Percentiles rank a stretch among this genome's conserved stretches.
Conservation (phyloP, 2,329 filamentous ascomycete species). For the Acrocalymma vagum region DNA sequence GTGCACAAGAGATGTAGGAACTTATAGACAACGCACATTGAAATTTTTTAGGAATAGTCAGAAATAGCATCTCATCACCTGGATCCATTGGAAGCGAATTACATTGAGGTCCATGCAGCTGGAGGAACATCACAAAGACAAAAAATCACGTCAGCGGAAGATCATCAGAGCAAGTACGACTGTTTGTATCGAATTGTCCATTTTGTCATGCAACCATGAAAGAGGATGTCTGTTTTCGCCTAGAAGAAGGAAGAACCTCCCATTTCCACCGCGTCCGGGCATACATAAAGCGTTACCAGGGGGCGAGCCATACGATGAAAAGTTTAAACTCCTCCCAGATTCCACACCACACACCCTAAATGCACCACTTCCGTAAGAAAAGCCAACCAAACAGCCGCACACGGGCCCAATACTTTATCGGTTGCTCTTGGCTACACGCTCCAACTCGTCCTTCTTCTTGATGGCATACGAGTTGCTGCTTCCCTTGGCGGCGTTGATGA, state of each 20-base stretch:
- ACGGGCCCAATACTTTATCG: constrained; percentile 74
- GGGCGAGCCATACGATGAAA: constrained; percentile 38
- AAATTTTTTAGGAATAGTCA: too few relatives aligned
- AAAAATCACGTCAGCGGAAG: too few relatives aligned
- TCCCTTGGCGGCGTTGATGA: constrained; percentile 99
- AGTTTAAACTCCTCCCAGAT: constrained; percentile 47
- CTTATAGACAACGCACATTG: too few relatives aligned
- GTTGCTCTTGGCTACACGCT: constrained; percentile 99
- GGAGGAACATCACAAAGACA: too few relatives aligned
- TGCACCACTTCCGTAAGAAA: constrained; percentile 21
- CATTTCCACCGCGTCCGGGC: too few relatives aligned
- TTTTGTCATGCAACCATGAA: constrained; percentile 52
- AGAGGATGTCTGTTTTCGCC: constrained; percentile 48
- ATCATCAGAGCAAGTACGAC: too few relatives aligned
- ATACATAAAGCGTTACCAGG: too few relatives aligned
- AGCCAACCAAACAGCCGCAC: too few relatives aligned
- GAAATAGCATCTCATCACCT: too few relatives aligned
- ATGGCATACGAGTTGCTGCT: constrained; percentile 99
- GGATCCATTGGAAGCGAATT: too few relatives aligned
- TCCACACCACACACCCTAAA: constrained; percentile 29
- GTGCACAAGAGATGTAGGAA: too few relatives aligned
- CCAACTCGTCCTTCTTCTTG: constrained; percentile 99
- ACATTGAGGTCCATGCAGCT: too few relatives aligned
- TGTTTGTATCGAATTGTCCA: constrained; percentile 43
- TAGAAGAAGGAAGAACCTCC: constrained; percentile 47